phyloP scores from a whole-genome alignment of 805 yeast species.

The Cyberlindnera bimundalis region DNA sequence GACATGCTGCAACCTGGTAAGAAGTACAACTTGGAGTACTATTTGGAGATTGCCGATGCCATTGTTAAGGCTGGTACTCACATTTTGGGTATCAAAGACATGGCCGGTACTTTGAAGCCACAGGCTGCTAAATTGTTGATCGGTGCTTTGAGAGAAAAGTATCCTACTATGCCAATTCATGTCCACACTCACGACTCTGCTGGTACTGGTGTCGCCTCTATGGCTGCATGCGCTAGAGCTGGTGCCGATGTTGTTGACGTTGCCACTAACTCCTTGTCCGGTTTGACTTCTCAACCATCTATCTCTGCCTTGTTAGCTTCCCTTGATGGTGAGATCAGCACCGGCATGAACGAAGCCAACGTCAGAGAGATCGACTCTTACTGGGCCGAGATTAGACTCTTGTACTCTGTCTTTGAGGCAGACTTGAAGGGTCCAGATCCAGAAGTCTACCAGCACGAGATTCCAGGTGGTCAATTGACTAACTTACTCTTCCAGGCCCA shows the following conservation, averaged over 20 bases:
- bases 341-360: slow-evolving; percentile 62
- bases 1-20: slow-evolving; percentile 96
- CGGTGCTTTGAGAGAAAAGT: slow-evolving; percentile 75
- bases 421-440: slow-evolving; percentile 99
- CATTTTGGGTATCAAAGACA: slow-evolving; percentile 95
- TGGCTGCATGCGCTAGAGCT: slow-evolving; percentile 89
- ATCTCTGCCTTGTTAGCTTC: slow-evolving; percentile 91
- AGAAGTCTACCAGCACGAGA: slow-evolving; percentile 96
- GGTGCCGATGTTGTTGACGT: slow-evolving; percentile 99
- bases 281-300: slow-evolving; percentile 98
- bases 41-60: slow-evolving; percentile 73
- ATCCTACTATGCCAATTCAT: slow-evolving; percentile 94
- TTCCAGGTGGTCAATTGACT: slow-evolving; percentile 99
- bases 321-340: slow-evolving; percentile 77
- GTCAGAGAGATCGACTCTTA: slow-evolving; percentile 86
- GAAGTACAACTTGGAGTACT: slow-evolving; percentile 92
- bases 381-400: slow-evolving; percentile 98
- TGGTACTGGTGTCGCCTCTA: slow-evolving; percentile 97
- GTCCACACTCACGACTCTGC: slow-evolving; percentile 99
- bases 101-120: slow-evolving; percentile 99
- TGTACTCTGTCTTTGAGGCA: slow-evolving; percentile 96
- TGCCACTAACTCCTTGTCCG: slow-evolving; percentile 96
- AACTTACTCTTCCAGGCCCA: slow-evolving; percentile 98
- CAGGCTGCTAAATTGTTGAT: slow-evolving; percentile 82
- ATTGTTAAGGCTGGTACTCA: slow-evolving; percentile 95